Conservation (phyloP, 495 filamentous ascomycete genomes). For the Penicillium soppii region DNA sequence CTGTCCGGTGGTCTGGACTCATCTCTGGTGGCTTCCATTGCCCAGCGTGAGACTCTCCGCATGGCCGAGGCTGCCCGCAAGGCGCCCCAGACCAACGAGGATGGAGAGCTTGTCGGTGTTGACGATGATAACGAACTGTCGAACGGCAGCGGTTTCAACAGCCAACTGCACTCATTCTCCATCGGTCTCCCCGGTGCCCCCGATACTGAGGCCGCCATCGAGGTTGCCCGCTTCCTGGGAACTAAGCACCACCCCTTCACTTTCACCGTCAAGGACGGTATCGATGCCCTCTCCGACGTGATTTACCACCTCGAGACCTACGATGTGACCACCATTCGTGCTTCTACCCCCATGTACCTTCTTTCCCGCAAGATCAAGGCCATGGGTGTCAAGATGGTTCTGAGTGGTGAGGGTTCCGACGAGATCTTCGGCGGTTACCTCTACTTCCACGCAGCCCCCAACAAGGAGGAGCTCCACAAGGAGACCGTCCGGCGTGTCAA, state of each 20-base stretch:
- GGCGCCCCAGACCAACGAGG: slow-evolving; percentile 42
- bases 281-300: slow-evolving; percentile 93
- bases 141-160: slow-evolving; percentile 89
- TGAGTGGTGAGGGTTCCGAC: slow-evolving; percentile 93
- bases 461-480: slow-evolving; percentile 86
- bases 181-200: slow-evolving; percentile 91
- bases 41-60: slow-evolving; percentile 83
- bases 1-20: slow-evolving; percentile 96
- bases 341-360: slow-evolving; percentile 98
- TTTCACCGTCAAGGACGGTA: slow-evolving; percentile 94
- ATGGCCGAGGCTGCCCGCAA: slow-evolving; percentile 57
- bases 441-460: slow-evolving; percentile 93
- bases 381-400: slow-evolving; percentile 98
- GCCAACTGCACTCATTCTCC: slow-evolving; percentile 95
- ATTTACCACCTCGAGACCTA: slow-evolving; percentile 97
- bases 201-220: slow-evolving; percentile 81
- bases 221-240: slow-evolving; percentile 92
- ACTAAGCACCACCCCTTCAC: slow-evolving; percentile 98
- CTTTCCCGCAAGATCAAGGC: slow-evolving; percentile 98
- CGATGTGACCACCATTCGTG: slow-evolving; percentile 97
- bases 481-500: slow-evolving; percentile 91
- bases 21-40: slow-evolving; percentile 90
- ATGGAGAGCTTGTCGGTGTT: slow-evolving; percentile 81
- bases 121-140: slow-evolving; percentile 86
- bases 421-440: slow-evolving; percentile 99